phyloP scores from a whole-genome alignment of 371 early-diverging fungal genomes.

The Rhizopus microsporus region DNA sequence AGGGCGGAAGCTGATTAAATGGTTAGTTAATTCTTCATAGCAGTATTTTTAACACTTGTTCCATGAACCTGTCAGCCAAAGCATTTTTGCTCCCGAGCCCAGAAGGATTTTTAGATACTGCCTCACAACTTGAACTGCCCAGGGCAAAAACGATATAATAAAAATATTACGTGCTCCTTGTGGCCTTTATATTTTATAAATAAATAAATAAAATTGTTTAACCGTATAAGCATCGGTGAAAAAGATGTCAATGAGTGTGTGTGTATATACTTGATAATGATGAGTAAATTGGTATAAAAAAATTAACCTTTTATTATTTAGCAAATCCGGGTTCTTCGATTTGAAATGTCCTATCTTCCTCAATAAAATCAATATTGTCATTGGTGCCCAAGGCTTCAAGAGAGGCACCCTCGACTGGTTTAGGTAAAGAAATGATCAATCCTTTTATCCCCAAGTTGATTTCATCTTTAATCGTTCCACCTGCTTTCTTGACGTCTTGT shows the following conservation, averaged over 20 bases:
- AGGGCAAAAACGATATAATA: no score
- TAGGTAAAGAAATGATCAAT: slow-evolving; percentile 24
- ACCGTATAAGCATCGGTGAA: neutral
- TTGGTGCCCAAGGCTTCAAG: slow-evolving; percentile 17
- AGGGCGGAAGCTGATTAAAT: no score
- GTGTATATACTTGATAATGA: neutral
- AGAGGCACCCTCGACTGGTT: slow-evolving; percentile 1
- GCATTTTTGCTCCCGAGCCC: no score
- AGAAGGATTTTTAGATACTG: no score
- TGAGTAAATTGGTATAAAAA: neutral
- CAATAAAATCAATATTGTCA: slow-evolving; percentile 27
- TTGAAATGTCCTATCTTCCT: slow-evolving; percentile 12
- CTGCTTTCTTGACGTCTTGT: slow-evolving; percentile 19
- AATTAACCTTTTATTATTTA: neutral
- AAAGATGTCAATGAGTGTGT: neutral
- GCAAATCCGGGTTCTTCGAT: neutral
- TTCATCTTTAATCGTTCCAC: slow-evolving; percentile 19
- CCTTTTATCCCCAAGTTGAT: slow-evolving; percentile 19
- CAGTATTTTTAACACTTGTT: no score
- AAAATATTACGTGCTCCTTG: no score
- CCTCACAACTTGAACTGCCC: no score
- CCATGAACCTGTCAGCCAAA: no score
- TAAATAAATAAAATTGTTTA: no score
- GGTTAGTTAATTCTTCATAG: no score
- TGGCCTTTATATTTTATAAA: no score